Percentiles rank a stretch among this genome's conserved stretches.
Evolutionary conservation across 805 yeast species (phyloP).

Genomic region (Dipodascus albidus): DNA sequence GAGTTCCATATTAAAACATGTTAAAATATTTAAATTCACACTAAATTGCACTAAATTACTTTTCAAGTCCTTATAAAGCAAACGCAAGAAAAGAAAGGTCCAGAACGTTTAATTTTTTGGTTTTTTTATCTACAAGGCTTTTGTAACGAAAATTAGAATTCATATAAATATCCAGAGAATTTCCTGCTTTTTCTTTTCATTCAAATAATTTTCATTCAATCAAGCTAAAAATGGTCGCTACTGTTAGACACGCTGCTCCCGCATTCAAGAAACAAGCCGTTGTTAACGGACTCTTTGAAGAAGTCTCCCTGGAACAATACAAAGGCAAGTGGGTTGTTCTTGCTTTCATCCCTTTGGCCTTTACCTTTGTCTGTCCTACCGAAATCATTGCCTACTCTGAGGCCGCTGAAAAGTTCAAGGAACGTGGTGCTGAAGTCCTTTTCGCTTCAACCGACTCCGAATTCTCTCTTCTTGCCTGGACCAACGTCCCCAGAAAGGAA

Average conservation of each 20-base stretch:
- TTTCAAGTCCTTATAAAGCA: neutral
- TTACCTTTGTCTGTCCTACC: constrained; percentile 99
- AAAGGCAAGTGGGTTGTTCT: constrained; percentile 96
- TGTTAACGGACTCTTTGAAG: constrained; percentile 92
- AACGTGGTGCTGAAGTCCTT: constrained; percentile 75
- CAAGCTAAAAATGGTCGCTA: constrained; percentile 61
- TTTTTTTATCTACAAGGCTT: neutral
- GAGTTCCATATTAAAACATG: too few species aligned
- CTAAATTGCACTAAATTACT: too few species aligned
- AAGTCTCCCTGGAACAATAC: constrained; percentile 86
- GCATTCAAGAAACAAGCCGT: constrained; percentile 94
- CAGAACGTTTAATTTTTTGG: neutral
- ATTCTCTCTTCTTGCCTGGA: constrained; percentile 96
- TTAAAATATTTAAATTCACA: too few species aligned
- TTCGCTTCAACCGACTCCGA: constrained; percentile 98
- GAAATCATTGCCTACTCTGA: constrained; percentile 98
- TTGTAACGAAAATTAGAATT: neutral
- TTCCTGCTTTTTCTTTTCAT: neutral
- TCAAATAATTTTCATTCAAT: too few species aligned
- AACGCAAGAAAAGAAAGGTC: neutral
- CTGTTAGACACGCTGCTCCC: constrained; percentile 95
- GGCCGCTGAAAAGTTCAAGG: constrained; percentile 81
- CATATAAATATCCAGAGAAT: neutral
- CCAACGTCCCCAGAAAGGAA: constrained; percentile 88
- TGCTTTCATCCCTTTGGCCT: constrained; percentile 97